Evolutionary conservation across 1,284 basidiomycete genomes (phyloP), one percentile per base, ranked within the genome.

Genomic region (Phellopilus nigrolimitatus): DNA sequence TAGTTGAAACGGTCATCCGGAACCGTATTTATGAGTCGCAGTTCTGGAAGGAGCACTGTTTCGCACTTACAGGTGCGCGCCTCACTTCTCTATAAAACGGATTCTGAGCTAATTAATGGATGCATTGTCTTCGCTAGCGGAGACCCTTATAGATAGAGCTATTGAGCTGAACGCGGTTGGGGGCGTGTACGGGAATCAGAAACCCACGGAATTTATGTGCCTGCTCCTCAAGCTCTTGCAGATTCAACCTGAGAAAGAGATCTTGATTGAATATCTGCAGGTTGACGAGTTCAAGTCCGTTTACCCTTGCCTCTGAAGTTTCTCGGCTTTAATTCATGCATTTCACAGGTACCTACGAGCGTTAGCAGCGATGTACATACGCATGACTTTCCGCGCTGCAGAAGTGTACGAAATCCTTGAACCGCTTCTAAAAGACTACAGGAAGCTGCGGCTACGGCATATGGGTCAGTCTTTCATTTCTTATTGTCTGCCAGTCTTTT

Each of bases 21-120:
- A 89, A 88, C 62, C 84, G 97, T 53, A 97, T 99, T 56, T 99
- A 97, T 74, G 95, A 98, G 67, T 90, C 90, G 0, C 71, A 79
- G 13, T 99, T 84, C 69, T 99, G 97, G 97, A 99, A 97, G 69
- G 93, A 97, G 64, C 90, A 94, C 55, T 95, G 92, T 63, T 95
- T 95, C 65, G 92, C 92, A 17, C 71, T 95, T 41, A 94, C 88
- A 55, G 91, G 92, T 90, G 49, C 41, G 73, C 64, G 25, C 60
- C 19, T 50, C 31, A 24, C 1, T 19, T 49, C 7, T 31, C 33
- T 33, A 37, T 10, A 27, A 44, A 15, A 49, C n/a, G n/a, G n/a
- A n/a, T 53, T 13, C 34, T 47, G 31, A 27, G 13, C 25, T 30
- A 21, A 48, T 2, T 17, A 25, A 6, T 31, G 4, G 33, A 27